Evolutionary conservation across 495 filamentous ascomycete species (phyloP).

Genomic region (Neurospora sp.): DNA sequence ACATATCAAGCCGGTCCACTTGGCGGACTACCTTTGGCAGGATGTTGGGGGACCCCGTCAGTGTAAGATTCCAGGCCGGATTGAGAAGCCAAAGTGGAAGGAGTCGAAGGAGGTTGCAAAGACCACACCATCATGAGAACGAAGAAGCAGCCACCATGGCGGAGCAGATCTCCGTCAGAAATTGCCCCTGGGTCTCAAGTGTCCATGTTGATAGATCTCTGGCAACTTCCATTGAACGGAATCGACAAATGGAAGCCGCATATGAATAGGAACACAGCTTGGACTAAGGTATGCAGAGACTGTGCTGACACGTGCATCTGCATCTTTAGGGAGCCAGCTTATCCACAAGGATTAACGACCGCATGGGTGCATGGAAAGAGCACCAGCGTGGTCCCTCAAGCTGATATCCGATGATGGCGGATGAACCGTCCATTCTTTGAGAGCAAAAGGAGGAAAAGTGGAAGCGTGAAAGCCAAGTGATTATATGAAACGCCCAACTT

Average conservation of each 20-base stretch:
- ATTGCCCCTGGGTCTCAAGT: background rate
- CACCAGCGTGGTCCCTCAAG: background rate
- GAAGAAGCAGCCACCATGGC: background rate
- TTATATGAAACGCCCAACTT: background rate
- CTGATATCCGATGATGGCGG: background rate
- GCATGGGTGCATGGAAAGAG: background rate
- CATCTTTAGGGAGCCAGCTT: background rate
- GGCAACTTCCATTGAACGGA: background rate
- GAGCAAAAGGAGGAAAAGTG: background rate
- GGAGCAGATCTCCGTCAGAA: background rate
- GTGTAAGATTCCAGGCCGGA: background rate
- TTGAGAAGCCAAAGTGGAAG: background rate
- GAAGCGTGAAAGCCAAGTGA: background rate
- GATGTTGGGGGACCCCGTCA: background rate
- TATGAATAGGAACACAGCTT: background rate
- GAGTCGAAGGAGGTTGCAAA: background rate
- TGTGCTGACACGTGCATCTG: background rate
- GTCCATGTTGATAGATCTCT: background rate
- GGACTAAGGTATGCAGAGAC: background rate
- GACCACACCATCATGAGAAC: background rate
- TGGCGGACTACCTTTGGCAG: background rate
- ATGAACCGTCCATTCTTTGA: background rate
- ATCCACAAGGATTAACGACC: background rate
- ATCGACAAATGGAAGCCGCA: background rate
- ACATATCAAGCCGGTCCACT: background rate